These are phyloP conservation scores for Phytopythium sindhum DNA, from an alignment of 352 stramenopile genomes.

Conservation along the genomic window DNA sequence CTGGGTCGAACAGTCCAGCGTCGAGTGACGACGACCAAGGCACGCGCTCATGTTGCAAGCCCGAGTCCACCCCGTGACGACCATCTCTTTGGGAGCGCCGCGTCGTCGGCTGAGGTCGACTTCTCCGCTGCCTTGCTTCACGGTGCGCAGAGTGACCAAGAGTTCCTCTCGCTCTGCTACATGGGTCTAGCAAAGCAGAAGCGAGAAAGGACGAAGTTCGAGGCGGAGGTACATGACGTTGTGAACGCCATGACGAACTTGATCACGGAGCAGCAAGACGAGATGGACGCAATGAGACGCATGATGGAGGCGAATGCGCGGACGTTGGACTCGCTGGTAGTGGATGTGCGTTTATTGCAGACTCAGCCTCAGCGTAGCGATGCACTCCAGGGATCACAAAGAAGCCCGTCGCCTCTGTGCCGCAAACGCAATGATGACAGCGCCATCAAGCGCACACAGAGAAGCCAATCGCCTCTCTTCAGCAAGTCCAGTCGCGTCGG, in stretches of 20 bases:
- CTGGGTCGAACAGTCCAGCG: background rate
- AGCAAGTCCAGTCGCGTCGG: background rate
- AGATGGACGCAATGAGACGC: slow-evolving; percentile 12
- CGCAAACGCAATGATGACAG: background rate
- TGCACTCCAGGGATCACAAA: background rate
- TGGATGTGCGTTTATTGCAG: slow-evolving; percentile 15
- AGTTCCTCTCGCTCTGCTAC: slow-evolving; percentile 20
- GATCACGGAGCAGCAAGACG: slow-evolving; percentile 43
- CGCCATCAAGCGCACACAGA: too few species aligned
- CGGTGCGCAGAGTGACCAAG: slow-evolving; percentile 14
- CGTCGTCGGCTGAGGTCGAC: background rate
- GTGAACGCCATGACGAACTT: slow-evolving; percentile 41
- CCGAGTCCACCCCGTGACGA: background rate
- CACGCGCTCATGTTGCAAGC: background rate
- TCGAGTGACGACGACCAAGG: background rate
- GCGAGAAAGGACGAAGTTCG: slow-evolving; percentile 16
- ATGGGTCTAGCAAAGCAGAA: slow-evolving; percentile 22
- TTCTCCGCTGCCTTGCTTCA: background rate
- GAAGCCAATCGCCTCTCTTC: background rate
- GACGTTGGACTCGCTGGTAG: slow-evolving; percentile 19
- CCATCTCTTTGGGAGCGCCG: background rate
- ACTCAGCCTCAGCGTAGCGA: background rate
- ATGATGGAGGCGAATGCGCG: slow-evolving; percentile 14
- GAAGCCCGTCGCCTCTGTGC: background rate
- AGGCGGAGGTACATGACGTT: slow-evolving; percentile 34